These are phyloP conservation scores for Ophiostoma ips DNA, from an alignment of 2,329 filamentous ascomycete species.

Conservation along the genomic window DNA sequence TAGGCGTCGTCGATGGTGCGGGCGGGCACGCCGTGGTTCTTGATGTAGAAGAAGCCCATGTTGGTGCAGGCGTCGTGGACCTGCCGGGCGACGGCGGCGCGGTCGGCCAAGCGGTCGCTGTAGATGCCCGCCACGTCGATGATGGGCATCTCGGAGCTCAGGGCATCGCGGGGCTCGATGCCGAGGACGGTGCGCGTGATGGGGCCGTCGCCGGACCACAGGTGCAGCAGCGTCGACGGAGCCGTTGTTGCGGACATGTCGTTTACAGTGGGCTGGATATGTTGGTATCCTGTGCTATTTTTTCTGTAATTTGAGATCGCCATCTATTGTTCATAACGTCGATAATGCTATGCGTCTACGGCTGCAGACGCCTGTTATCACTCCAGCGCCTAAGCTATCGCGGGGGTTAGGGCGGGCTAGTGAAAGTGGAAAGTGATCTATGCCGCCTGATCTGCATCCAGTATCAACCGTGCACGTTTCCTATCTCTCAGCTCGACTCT, in stretches of 20 bases:
- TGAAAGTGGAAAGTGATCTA: no score
- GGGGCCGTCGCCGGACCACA: slow-evolving; percentile 21
- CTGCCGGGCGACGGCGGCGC: neutral
- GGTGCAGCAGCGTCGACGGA: neutral
- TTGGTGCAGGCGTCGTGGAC: slow-evolving; percentile 29
- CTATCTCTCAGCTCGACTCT: no score
- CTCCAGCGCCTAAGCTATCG: no score
- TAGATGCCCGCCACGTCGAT: slow-evolving; percentile 9
- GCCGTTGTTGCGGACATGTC: neutral
- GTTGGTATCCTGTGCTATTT: neutral
- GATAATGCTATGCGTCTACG: no score
- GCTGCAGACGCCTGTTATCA: no score
- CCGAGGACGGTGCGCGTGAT: slow-evolving; percentile 23
- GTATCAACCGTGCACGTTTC: no score
- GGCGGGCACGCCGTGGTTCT: slow-evolving; percentile 32
- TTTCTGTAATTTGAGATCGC: no score
- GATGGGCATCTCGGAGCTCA: slow-evolving; percentile 9
- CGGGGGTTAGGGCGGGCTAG: no score
- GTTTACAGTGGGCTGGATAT: neutral
- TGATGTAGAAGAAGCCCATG: slow-evolving; percentile 42
- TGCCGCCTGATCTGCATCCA: no score
- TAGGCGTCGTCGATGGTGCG: slow-evolving; percentile 21
- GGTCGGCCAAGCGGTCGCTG: neutral
- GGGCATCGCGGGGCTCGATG: slow-evolving; percentile 14
- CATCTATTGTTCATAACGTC: neutral